These are phyloP conservation scores for Cystofilobasidium bisporidii DNA, from an alignment of 768 basidiomycete species.

Conservation along the genomic window DNA sequence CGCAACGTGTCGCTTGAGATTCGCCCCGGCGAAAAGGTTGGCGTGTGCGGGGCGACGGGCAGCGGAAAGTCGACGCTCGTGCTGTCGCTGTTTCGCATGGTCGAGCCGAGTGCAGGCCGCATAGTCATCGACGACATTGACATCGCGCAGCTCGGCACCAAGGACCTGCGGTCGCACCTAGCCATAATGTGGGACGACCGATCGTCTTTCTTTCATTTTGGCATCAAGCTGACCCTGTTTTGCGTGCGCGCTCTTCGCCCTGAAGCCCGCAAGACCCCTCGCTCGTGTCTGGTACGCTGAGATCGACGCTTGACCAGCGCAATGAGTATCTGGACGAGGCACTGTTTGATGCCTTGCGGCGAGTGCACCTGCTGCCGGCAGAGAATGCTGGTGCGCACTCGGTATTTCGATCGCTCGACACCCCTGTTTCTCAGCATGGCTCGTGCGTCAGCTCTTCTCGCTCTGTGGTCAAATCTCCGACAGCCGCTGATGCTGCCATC, in stretches of 20 bases:
- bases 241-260: too few relatives aligned
- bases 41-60: conserved; percentile 37
- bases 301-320: conserved; percentile 38
- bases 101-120: conserved; percentile 31
- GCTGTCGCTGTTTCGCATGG: conserved; percentile 34
- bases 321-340: conserved; percentile 30
- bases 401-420: conserved; percentile 31
- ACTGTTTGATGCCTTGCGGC: conserved; percentile 35
- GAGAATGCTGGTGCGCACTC: too few relatives aligned
- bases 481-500: neutral
- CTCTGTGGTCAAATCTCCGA: neutral
- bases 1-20: conserved; percentile 33
- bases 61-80: conserved; percentile 3
- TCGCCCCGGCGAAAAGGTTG: conserved; percentile 36
- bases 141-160: conserved; percentile 8
- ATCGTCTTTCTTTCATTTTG: neutral
- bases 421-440: conserved; percentile 28
- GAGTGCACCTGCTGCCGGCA: conserved; percentile 33
- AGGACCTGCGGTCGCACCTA: conserved; percentile 34
- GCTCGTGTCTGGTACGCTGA: conserved; percentile 37
- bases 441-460: conserved; percentile 2
- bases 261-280: conserved; percentile 36
- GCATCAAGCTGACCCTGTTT: too few relatives aligned
- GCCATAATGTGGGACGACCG: conserved; percentile 33
- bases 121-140: conserved; percentile 37